Evolutionary conservation across 1,284 basidiomycete species (phyloP), one percentile per base, ranked within the genome.

Genomic region (Phaffia rhodozyma): DNA sequence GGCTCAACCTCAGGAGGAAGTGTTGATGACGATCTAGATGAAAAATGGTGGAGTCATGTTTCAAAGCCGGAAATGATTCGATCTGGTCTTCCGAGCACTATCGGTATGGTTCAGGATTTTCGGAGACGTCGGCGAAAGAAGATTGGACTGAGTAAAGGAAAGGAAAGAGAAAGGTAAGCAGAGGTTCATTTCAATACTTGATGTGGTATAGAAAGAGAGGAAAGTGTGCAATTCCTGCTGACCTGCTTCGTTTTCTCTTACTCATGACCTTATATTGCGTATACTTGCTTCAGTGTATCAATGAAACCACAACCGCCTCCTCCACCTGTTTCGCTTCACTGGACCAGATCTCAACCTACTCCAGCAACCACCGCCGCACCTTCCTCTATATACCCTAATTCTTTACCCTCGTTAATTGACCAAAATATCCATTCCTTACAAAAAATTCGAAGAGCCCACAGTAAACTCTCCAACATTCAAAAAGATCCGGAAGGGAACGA

Each of bases 201-300:
- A 87, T 89, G 83, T 29, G 58, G 16, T 6, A 23, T 4, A 18
- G 30, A 16, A 55, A 55, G 29, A 29, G 3, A 6, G 38, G 29
- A 7, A 32, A 13, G 27, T 32, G 54, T 27, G 30, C 16, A 23
- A 29, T 7, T 30, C 6, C 21, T 32, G 29, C n/a, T 55, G 9
- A 32, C 32, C 29, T 30, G 4, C 1, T 9, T 13, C 27, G 13
- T 43, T 43, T 11, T 43, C 38, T 43, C 13, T 11, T 43, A 16
- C 38, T 43, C 38, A 16, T 43, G 7, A 16, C 13, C 16, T 16
- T 2, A 11, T 16, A 16, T 43, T 11, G 38, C 13, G 38, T 43
- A 11, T n/a, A 55, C 18, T 23, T 55, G 21, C 11, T 7, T 11
- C 29, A 55, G 54, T 55, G 54, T 34, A 32, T 32, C 54, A 16